Evolutionary conservation across 2,329 filamentous ascomycete genomes (phyloP).

Genomic region (Fusarium denticulatum): DNA sequence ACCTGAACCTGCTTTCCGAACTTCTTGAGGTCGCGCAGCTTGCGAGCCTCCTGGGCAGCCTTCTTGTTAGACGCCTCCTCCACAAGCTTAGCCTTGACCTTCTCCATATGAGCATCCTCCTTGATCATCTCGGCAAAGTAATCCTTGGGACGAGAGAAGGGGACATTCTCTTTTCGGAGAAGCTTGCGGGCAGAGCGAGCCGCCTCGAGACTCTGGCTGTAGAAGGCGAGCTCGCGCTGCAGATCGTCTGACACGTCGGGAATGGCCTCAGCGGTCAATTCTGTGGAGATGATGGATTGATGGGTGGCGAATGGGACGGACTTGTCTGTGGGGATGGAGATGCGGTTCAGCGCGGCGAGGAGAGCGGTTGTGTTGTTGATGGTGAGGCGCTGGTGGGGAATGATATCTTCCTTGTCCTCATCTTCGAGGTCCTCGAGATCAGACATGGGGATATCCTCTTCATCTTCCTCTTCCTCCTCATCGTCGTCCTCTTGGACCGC

Average conservation of each 20-base stretch:
- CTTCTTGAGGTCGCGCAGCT: constrained; percentile 95
- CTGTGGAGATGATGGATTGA: constrained; percentile 76
- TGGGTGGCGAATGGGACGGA: constrained; percentile 83
- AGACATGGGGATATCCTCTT: constrained; percentile 89
- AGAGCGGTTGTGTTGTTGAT: constrained; percentile 97
- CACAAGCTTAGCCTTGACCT: constrained; percentile 91
- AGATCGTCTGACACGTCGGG: constrained; percentile 90
- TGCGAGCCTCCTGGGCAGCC: constrained; percentile 88
- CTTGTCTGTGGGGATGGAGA: constrained; percentile 71
- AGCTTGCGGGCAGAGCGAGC: constrained; percentile 77
- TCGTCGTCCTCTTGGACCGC: constrained; percentile 53
- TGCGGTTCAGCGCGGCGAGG: constrained; percentile 80
- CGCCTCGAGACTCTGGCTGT: constrained; percentile 86
- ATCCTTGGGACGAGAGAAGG: constrained; percentile 89
- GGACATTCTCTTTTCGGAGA: constrained; percentile 82
- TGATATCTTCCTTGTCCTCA: constrained; percentile 85
- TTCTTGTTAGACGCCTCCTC: constrained; percentile 94
- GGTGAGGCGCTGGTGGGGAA: constrained; percentile 90
- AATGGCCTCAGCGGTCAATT: constrained; percentile 73
- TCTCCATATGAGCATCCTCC: constrained; percentile 97
- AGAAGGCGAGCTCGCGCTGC: constrained; percentile 91
- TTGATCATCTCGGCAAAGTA: constrained; percentile 99
- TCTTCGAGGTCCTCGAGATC: constrained; percentile 83
- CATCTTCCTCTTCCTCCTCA: constrained; percentile 76
- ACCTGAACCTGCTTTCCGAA: constrained; percentile 99